Percentiles rank a stretch among this genome's conserved stretches.
Conservation (phyloP, 2,329 filamentous ascomycete species). For the Escovopsis sp. region DNA sequence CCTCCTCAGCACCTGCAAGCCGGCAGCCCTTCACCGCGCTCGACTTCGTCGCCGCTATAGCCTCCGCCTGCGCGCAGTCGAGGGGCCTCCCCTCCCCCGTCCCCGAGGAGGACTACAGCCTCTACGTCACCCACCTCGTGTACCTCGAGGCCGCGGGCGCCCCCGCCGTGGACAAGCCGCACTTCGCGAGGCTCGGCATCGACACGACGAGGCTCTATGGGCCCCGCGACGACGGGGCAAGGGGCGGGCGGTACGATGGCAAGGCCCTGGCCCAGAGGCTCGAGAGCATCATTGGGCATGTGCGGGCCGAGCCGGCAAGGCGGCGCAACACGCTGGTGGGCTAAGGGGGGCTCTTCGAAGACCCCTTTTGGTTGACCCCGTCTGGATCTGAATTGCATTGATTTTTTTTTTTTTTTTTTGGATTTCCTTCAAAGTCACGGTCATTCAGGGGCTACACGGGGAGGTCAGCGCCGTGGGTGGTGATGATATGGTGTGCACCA, state of each 20-base stretch:
- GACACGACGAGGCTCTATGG: conserved; percentile 68
- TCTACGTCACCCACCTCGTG: conserved; percentile 72
- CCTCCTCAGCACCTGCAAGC: too few species aligned
- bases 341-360: conserved; percentile 4
- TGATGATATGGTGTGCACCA: too few species aligned
- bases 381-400: too few species aligned
- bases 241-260: conserved; percentile 55
- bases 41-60: conserved; percentile 73
- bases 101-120: conserved; percentile 36
- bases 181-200: conserved; percentile 53
- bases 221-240: conserved; percentile 30
- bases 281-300: conserved; percentile 57
- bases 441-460: too few species aligned
- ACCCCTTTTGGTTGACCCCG: too few species aligned
- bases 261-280: conserved; percentile 60
- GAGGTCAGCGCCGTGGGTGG: too few species aligned
- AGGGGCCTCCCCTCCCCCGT: conserved; percentile 26
- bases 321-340: conserved; percentile 30
- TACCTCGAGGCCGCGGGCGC: conserved; percentile 59
- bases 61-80: conserved; percentile 57
- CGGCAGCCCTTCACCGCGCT: conserved; percentile 55
- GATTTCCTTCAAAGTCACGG: too few species aligned
- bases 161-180: conserved; percentile 54
- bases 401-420: too few species aligned
- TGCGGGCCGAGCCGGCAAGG: conserved; percentile 18